Percentiles rank a stretch among this genome's conserved stretches.
These are phyloP conservation scores for Amaranthus hypochondriacus DNA, from an alignment of 148 eudicot species.

Conservation along the genomic window DNA sequence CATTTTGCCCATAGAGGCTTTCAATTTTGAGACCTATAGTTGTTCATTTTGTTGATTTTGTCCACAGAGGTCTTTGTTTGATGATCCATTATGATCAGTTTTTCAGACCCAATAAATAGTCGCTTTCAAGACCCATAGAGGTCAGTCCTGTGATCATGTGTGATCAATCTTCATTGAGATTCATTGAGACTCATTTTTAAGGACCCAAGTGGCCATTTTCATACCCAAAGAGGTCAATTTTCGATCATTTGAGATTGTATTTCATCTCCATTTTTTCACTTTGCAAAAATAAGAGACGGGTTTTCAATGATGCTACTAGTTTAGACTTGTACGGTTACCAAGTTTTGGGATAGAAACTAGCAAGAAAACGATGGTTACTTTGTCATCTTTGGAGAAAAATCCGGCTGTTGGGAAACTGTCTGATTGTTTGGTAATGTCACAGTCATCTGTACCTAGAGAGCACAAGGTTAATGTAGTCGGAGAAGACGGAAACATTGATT, in stretches of 20 bases:
- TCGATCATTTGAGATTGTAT: background rate
- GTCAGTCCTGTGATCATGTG: too few species aligned
- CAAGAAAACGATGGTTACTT: conserved; percentile 33
- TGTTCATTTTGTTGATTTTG: too few species aligned
- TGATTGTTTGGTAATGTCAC: conserved; percentile 32
- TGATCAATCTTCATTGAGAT: too few species aligned
- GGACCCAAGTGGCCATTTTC: too few species aligned
- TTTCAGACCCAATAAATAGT: too few species aligned
- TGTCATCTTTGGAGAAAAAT: conserved; percentile 44
- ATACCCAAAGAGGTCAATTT: too few species aligned
- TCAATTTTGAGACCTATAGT: too few species aligned
- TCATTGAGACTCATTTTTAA: too few species aligned
- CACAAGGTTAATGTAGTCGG: conserved; percentile 28
- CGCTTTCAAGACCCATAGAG: too few species aligned
- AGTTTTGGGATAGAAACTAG: conserved; percentile 15
- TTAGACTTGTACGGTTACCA: conserved; percentile 18
- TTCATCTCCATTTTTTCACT: background rate
- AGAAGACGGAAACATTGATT: conserved; percentile 21
- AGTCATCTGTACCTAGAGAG: conserved; percentile 25
- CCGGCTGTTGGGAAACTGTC: conserved; percentile 32
- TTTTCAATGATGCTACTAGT: conserved; percentile 1
- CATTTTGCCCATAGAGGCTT: too few species aligned
- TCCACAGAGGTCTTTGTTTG: too few species aligned
- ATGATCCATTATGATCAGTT: too few species aligned
- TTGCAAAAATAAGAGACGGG: background rate